Evolutionary conservation across 495 filamentous ascomycete genomes (phyloP).

Genomic region (Talaromyces nanjingensis): DNA sequence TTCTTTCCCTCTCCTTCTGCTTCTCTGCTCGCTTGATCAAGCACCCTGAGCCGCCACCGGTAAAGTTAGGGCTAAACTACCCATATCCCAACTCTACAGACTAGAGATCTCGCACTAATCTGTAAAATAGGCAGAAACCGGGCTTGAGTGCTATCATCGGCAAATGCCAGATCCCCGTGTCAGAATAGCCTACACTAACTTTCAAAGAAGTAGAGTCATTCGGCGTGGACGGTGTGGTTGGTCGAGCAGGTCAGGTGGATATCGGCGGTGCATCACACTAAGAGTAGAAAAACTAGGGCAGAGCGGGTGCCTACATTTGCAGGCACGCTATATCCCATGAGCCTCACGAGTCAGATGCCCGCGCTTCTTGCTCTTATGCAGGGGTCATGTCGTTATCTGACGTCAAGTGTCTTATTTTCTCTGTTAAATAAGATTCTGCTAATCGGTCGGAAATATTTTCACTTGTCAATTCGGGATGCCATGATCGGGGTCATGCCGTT

Average conservation of each 20-base stretch:
- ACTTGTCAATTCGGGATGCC: background rate
- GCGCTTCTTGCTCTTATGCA: background rate
- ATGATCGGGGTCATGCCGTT: background rate
- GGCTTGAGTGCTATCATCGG: background rate
- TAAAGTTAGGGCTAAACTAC: background rate
- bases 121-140: background rate
- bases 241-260: background rate
- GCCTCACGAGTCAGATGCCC: conserved; percentile 1
- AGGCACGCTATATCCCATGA: background rate
- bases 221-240: background rate
- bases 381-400: background rate
- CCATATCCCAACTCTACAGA: background rate
- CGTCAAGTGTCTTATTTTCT: background rate
- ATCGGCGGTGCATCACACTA: background rate
- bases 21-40: background rate
- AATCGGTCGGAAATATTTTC: background rate
- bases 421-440: background rate
- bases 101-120: background rate
- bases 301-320: background rate
- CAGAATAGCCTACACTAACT: background rate
- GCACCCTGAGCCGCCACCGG: background rate
- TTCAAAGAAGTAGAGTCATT: background rate
- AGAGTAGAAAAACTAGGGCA: background rate
- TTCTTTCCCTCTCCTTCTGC: background rate
- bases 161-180: background rate